Evolutionary conservation across 2,329 filamentous ascomycete genomes (phyloP).

Genomic region (Rhynchosporium agropyri): DNA sequence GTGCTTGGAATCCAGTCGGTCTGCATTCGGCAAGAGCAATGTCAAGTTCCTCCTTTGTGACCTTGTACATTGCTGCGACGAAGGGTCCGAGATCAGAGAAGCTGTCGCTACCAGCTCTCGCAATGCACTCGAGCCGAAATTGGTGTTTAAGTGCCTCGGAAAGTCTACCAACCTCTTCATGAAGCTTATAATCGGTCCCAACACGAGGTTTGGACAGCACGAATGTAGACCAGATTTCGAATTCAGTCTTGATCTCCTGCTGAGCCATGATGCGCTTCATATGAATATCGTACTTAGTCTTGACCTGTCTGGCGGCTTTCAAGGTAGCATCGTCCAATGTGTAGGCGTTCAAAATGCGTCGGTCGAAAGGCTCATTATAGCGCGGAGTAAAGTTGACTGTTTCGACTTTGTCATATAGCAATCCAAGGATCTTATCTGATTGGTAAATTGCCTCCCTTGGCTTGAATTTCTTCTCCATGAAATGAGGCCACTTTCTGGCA

Average conservation of each 20-base stretch:
- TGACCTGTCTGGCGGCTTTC: slow-evolving; percentile 64
- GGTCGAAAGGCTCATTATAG: slow-evolving; percentile 75
- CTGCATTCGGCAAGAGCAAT: slow-evolving; percentile 57
- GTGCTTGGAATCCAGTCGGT: slow-evolving; percentile 45
- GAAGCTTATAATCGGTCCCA: slow-evolving; percentile 79
- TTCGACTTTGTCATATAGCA: slow-evolving; percentile 76
- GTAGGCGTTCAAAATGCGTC: slow-evolving; percentile 69
- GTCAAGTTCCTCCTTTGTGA: slow-evolving; percentile 73
- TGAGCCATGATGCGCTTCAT: slow-evolving; percentile 83
- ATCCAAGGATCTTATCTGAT: slow-evolving; percentile 74
- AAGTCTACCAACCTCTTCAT: slow-evolving; percentile 78
- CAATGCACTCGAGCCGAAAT: slow-evolving; percentile 68
- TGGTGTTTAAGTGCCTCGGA: slow-evolving; percentile 66
- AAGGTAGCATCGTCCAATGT: slow-evolving; percentile 58
- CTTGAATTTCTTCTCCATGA: slow-evolving; percentile 71
- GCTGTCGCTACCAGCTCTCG: slow-evolving; percentile 63
- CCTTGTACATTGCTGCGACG: slow-evolving; percentile 83
- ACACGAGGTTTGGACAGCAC: slow-evolving; percentile 73
- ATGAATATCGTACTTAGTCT: slow-evolving; percentile 74
- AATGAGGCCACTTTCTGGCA: slow-evolving; percentile 77
- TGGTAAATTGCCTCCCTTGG: slow-evolving; percentile 56
- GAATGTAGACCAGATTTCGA: slow-evolving; percentile 90
- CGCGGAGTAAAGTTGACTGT: slow-evolving; percentile 70
- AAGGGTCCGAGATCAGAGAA: slow-evolving; percentile 67
- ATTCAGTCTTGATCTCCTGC: slow-evolving; percentile 81